Evolutionary conservation across 1,284 basidiomycete genomes (phyloP).

Genomic region (Dichomitus squalens): DNA sequence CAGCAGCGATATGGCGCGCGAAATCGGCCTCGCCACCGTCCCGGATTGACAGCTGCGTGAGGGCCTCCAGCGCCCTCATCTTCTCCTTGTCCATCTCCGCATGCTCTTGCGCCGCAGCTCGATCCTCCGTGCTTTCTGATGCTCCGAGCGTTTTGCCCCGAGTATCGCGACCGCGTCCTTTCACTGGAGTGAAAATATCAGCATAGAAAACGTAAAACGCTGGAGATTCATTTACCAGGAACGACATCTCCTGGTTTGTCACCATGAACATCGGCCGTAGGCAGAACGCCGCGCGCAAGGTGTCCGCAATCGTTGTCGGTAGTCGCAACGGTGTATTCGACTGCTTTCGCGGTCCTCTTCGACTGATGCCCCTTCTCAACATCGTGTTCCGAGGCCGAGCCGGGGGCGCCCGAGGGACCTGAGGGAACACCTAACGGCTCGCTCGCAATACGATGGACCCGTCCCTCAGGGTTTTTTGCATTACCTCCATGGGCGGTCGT

Average conservation of each 20-base stretch:
- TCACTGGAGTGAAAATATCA: too few species aligned
- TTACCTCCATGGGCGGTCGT: slow-evolving; percentile 2
- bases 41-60: too few species aligned
- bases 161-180: slow-evolving; percentile 14
- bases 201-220: too few species aligned
- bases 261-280: neutral
- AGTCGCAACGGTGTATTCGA: neutral
- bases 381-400: slow-evolving; percentile 4
- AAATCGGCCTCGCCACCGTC: neutral
- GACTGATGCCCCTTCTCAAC: slow-evolving; percentile 1
- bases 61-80: slow-evolving; percentile 19
- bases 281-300: neutral
- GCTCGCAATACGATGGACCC: slow-evolving; percentile 13
- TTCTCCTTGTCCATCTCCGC: slow-evolving; percentile 6
- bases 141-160: slow-evolving; percentile 19
- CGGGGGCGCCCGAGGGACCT: neutral
- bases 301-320: slow-evolving; percentile 7
- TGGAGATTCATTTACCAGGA: too few species aligned
- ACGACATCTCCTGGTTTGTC: too few species aligned
- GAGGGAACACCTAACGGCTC: slow-evolving; percentile 11
- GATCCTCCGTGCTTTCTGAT: slow-evolving; percentile 9
- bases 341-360: slow-evolving; percentile 2
- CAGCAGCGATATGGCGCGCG: slow-evolving; percentile 20
- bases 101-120: slow-evolving; percentile 2
- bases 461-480: neutral